Percentiles rank a stretch among this genome's conserved stretches.
phyloP scores from a whole-genome alignment of 2,329 filamentous ascomycete genomes.

The Pseudogymnoascus sp. region DNA sequence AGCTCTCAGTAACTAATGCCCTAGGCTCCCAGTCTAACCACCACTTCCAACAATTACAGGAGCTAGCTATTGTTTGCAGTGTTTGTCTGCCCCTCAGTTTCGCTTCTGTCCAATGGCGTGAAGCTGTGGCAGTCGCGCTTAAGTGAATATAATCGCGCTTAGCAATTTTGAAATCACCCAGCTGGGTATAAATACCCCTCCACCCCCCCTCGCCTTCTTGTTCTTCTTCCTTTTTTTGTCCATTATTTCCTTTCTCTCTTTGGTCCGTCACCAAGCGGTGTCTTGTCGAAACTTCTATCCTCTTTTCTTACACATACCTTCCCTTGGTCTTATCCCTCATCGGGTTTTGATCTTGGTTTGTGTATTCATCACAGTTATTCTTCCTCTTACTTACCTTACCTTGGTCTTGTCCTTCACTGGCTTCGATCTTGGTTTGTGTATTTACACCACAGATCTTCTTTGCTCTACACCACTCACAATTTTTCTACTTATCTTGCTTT shows the following conservation, averaged over 20 bases:
- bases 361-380: neutral
- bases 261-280: neutral
- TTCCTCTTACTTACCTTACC: neutral
- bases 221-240: neutral
- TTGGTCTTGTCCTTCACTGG: neutral
- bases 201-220: neutral
- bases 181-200: neutral
- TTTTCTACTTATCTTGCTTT: neutral
- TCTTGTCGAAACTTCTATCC: neutral
- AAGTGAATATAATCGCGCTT: slow-evolving; percentile 2
- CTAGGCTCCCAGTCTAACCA: neutral
- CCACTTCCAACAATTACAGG: neutral
- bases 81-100: neutral
- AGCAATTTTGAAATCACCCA: neutral
- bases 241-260: neutral
- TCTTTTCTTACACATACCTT: neutral
- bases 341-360: neutral
- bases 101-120: neutral
- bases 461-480: neutral
- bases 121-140: neutral
- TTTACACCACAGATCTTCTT: neutral
- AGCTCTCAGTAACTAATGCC: neutral
- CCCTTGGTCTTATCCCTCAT: neutral
- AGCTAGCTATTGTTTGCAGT: neutral
- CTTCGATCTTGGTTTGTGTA: neutral